A percentile compares a stretch with the other conserved stretches of the same genome.
Conservation (phyloP, 2,329 filamentous ascomycete species). For the Cordyceps cateniannulata region DNA sequence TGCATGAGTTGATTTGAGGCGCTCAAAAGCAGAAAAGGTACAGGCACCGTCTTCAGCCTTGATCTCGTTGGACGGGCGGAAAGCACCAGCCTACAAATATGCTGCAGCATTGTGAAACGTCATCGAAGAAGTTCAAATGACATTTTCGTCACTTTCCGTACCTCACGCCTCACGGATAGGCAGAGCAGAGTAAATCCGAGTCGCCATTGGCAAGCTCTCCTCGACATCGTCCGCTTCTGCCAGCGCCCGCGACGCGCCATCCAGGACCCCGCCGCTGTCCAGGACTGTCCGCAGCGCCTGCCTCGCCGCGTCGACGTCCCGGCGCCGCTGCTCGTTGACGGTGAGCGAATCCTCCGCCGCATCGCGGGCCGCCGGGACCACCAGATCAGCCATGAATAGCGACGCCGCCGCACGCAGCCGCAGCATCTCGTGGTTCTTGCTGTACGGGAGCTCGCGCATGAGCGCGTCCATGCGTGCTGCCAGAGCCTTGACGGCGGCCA, state of each 20-base stretch:
- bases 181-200: conserved; percentile 28
- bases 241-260: conserved; percentile 19
- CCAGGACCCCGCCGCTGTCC: conserved; percentile 24
- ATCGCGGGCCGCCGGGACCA: conserved; percentile 31
- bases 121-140: neutral
- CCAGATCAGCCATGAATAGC: conserved; percentile 68
- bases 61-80: too few species aligned
- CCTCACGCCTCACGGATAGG: conserved; percentile 19
- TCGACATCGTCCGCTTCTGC: conserved; percentile 19
- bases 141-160: neutral
- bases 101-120: too few species aligned
- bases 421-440: conserved; percentile 59
- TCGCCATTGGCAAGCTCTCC: conserved; percentile 1
- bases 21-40: too few species aligned
- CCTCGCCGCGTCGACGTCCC: conserved; percentile 24
- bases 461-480: conserved; percentile 64
- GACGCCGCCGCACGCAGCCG: conserved; percentile 67
- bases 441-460: conserved; percentile 64
- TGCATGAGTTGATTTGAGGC: too few species aligned
- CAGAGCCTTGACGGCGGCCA: conserved; percentile 55
- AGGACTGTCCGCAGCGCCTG: conserved; percentile 21
- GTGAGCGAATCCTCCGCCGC: conserved; percentile 27
- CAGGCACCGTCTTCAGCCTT: too few species aligned
- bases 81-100: too few species aligned
- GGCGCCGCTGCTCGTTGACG: conserved; percentile 19